Evolutionary conservation across 2,329 filamentous ascomycete genomes (phyloP).

Genomic region (Penicillium griseofulvum): DNA sequence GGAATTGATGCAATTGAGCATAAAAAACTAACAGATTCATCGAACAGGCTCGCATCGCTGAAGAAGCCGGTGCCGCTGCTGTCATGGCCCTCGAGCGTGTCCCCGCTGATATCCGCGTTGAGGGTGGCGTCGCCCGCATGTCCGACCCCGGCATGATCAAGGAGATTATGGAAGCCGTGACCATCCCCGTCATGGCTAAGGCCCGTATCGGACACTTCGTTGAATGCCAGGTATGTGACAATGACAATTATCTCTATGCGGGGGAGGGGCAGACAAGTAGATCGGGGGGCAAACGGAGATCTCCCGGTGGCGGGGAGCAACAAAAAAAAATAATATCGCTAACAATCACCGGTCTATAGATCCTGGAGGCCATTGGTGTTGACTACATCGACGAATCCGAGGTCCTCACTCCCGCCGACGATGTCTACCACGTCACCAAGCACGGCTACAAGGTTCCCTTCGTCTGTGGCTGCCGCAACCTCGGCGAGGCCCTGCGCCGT

Average conservation of each 20-base stretch:
- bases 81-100: slow-evolving; percentile 99
- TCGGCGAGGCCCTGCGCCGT: slow-evolving; percentile 86
- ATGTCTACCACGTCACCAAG: slow-evolving; percentile 90
- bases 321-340: not conserved
- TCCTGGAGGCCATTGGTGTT: slow-evolving; percentile 89
- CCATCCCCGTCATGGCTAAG: slow-evolving; percentile 99
- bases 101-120: slow-evolving; percentile 86
- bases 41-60: slow-evolving; percentile 83
- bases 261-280: not conserved
- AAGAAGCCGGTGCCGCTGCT: slow-evolving; percentile 90
- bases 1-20: not conserved
- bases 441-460: slow-evolving; percentile 78
- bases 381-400: slow-evolving; percentile 99
- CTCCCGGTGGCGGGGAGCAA: not conserved
- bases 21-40: not conserved
- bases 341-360: slow-evolving; percentile 49
- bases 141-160: slow-evolving; percentile 91
- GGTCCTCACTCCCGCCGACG: slow-evolving; percentile 92
- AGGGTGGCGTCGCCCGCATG: slow-evolving; percentile 96
- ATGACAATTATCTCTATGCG: not conserved
- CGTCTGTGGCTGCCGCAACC: slow-evolving; percentile 92
- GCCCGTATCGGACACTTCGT: slow-evolving; percentile 96
- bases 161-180: slow-evolving; percentile 91
- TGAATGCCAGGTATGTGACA: slow-evolving; percentile 71
- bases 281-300: not conserved